Percentiles rank a stretch among this genome's conserved stretches.
These are phyloP conservation scores for Boletus eberwhitei DNA, from an alignment of 768 basidiomycete species.

Conservation along the genomic window DNA sequence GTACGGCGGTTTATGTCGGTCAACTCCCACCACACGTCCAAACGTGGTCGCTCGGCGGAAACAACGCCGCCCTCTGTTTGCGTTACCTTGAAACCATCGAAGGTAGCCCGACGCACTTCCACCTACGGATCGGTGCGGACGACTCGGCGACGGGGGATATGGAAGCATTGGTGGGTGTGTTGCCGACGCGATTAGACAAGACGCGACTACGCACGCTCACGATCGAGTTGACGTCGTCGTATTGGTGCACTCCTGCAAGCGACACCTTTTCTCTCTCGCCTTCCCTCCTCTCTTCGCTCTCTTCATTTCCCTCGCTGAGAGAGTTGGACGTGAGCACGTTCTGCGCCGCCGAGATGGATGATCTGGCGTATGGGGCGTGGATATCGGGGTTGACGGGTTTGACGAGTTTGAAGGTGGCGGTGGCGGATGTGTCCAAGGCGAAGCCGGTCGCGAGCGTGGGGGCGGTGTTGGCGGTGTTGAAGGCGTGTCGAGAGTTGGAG, in stretches of 20 bases:
- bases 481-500: constrained; percentile 16
- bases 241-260: constrained; percentile 23
- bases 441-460: constrained; percentile 17
- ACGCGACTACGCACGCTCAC: constrained; percentile 7
- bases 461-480: constrained; percentile 21
- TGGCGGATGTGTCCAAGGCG: constrained; percentile 14
- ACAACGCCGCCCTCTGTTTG: constrained; percentile 19
- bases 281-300: constrained; percentile 12
- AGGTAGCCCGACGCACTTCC: constrained; percentile 16
- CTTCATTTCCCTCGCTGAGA: constrained; percentile 12
- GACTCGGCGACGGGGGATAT: constrained; percentile 22
- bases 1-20: constrained; percentile 17
- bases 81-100: constrained; percentile 21
- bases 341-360: constrained; percentile 19
- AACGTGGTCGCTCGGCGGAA: constrained; percentile 23
- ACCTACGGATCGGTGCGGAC: constrained; percentile 24
- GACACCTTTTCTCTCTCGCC: constrained; percentile 22
- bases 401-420: constrained; percentile 20
- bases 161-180: constrained; percentile 4
- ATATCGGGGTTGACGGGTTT: constrained; percentile 8
- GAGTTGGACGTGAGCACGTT: constrained; percentile 23
- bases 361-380: constrained; percentile 15
- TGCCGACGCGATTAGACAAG: constrained; percentile 16
- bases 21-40: constrained; percentile 15
- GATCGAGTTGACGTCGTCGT: constrained; percentile 27